phyloP scores from a whole-genome alignment of 106 monocot species.

The Phalaenopsis equestris region DNA sequence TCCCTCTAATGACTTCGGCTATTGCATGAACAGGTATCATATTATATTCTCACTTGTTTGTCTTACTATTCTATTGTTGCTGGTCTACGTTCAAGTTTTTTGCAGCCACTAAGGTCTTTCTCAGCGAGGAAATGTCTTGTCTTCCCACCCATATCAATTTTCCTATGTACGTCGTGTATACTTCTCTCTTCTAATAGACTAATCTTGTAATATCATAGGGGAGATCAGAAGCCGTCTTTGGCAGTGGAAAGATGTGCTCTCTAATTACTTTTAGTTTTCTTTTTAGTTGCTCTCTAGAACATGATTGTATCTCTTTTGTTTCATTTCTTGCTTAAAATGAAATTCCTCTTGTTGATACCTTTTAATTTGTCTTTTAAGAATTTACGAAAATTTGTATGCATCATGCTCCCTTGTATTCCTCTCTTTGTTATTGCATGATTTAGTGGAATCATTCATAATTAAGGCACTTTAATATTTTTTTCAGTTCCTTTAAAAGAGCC shows the following conservation, averaged over 20 bases:
- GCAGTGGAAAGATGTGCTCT: neutral
- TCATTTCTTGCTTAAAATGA: no score
- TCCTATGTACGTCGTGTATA: neutral
- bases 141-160: no score
- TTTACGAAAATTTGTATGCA: neutral
- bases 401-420: neutral
- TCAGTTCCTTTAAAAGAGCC: neutral
- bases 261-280: neutral
- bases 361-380: neutral
- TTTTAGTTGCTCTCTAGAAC: no score
- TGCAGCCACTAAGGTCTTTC: no score
- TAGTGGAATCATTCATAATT: neutral
- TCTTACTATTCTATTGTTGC: neutral
- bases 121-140: no score
- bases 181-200: neutral
- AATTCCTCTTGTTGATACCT: neutral
- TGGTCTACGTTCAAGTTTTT: neutral
- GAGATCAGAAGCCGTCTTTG: neutral
- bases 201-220: neutral
- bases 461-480: neutral
- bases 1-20: slow-evolving; percentile 34
- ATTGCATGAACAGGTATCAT: slow-evolving; percentile 58
- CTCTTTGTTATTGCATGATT: neutral
- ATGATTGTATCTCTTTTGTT: no score
- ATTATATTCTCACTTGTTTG: neutral